These are phyloP conservation scores for Plectosphaerella cucumerina DNA, from an alignment of 2,329 filamentous ascomycete species.

Conservation along the genomic window DNA sequence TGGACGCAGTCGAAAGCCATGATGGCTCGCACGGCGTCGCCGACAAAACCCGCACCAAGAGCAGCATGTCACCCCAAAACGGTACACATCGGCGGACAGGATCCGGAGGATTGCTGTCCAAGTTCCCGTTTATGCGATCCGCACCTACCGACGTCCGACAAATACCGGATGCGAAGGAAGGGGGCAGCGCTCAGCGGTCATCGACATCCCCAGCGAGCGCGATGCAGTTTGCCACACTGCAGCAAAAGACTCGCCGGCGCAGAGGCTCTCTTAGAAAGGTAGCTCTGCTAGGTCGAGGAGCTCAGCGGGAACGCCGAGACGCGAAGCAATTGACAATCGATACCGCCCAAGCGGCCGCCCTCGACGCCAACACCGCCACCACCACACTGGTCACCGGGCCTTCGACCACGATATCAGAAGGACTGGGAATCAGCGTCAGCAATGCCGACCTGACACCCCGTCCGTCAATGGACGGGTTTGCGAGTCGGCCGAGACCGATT, in stretches of 20 bases:
- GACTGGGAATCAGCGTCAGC: slow-evolving; percentile 35
- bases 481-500: slow-evolving; percentile 24
- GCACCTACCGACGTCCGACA: slow-evolving; percentile 22
- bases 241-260: slow-evolving; percentile 58
- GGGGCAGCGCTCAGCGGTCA: slow-evolving; percentile 7
- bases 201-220: slow-evolving; percentile 17
- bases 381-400: slow-evolving; percentile 1
- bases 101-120: slow-evolving; percentile 63
- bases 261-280: slow-evolving; percentile 86
- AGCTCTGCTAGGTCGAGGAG: slow-evolving; percentile 73
- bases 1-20: neutral
- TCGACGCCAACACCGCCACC: slow-evolving; percentile 11
- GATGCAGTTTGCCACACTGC: slow-evolving; percentile 29
- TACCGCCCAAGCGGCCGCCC: slow-evolving; percentile 24
- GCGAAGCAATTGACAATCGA: slow-evolving; percentile 40
- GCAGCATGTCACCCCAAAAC: neutral
- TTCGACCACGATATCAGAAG: slow-evolving; percentile 18
- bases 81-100: slow-evolving; percentile 37
- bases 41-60: neutral
- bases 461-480: slow-evolving; percentile 41
- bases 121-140: slow-evolving; percentile 63
- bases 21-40: neutral
- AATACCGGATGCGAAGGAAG: slow-evolving; percentile 11
- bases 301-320: slow-evolving; percentile 56
- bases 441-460: slow-evolving; percentile 42